Conservation (phyloP, 768 basidiomycete genomes). For the Gloeophyllum trabeum region DNA sequence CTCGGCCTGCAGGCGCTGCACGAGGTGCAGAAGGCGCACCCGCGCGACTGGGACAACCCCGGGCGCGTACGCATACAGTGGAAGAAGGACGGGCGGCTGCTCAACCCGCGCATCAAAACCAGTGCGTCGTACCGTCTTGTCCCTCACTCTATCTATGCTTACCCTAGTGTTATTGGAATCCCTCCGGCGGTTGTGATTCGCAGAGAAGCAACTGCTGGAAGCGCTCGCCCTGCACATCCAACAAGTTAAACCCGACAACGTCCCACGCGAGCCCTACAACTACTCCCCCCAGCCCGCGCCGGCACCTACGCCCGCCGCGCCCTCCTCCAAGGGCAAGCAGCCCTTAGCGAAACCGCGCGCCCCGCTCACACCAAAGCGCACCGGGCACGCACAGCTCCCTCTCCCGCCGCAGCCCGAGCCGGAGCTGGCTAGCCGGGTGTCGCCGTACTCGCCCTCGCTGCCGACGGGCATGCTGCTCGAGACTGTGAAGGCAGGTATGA, state of each 20-base stretch:
- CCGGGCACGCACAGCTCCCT: slow-evolving; percentile 40
- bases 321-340: slow-evolving; percentile 17
- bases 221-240: slow-evolving; percentile 68
- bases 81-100: slow-evolving; percentile 66
- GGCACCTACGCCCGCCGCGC: slow-evolving; percentile 17
- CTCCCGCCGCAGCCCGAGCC: slow-evolving; percentile 71
- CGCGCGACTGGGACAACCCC: slow-evolving; percentile 97
- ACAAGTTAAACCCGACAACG: slow-evolving; percentile 53
- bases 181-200: not conserved
- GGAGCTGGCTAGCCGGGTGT: slow-evolving; percentile 60
- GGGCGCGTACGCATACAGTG: slow-evolving; percentile 89
- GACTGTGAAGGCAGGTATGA: slow-evolving; percentile 81
- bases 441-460: slow-evolving; percentile 70
- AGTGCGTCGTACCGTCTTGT: slow-evolving; percentile 40
- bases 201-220: slow-evolving; percentile 76
- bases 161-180: not conserved
- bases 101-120: slow-evolving; percentile 61
- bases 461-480: slow-evolving; percentile 72
- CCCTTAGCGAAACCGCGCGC: slow-evolving; percentile 12
- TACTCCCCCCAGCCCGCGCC: slow-evolving; percentile 18
- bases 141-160: not conserved
- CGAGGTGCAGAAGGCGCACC: slow-evolving; percentile 86
- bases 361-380: slow-evolving; percentile 12
- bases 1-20: slow-evolving; percentile 76
- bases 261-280: slow-evolving; percentile 55